These are phyloP conservation scores for Daldinia loculata DNA, from an alignment of 495 filamentous ascomycete species.

Conservation along the genomic window DNA sequence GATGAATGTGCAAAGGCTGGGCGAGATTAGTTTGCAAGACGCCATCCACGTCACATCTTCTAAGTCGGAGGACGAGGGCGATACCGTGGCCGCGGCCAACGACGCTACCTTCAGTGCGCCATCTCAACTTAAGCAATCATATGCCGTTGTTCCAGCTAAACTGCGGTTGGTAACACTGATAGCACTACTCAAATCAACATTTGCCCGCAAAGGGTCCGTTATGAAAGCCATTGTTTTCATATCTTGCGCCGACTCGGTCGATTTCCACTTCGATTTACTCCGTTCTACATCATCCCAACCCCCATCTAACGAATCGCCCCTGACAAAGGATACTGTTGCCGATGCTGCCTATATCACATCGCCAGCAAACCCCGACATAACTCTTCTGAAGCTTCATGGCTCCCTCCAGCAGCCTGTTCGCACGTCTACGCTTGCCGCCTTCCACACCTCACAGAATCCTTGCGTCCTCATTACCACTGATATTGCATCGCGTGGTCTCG, in stretches of 20 bases:
- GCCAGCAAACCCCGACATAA: constrained; percentile 62
- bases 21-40: constrained; percentile 93
- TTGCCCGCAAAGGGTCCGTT: constrained; percentile 83
- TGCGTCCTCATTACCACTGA: constrained; percentile 91
- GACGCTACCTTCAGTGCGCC: constrained; percentile 80
- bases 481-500: constrained; percentile 91
- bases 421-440: constrained; percentile 82
- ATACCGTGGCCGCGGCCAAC: constrained; percentile 53
- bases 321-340: constrained; percentile 54
- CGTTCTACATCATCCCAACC: constrained; percentile 55
- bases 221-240: constrained; percentile 98
- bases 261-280: constrained; percentile 95
- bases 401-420: constrained; percentile 89
- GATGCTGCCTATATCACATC: constrained; percentile 60
- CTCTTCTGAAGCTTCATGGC: constrained; percentile 88
- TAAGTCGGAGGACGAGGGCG: constrained; percentile 58
- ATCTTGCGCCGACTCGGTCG: constrained; percentile 94
- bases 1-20: constrained; percentile 89
- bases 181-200: constrained; percentile 82
- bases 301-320: constrained; percentile 38
- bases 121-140: constrained; percentile 90
- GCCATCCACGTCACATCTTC: constrained; percentile 86
- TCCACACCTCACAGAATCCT: constrained; percentile 70
- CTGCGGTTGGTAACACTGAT: constrained; percentile 86
- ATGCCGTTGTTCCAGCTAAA: constrained; percentile 86